Evolutionary conservation across 192 early-diverging fungal genomes (phyloP), one percentile per base, ranked within the genome.

Genomic region (Podila epicladia): DNA sequence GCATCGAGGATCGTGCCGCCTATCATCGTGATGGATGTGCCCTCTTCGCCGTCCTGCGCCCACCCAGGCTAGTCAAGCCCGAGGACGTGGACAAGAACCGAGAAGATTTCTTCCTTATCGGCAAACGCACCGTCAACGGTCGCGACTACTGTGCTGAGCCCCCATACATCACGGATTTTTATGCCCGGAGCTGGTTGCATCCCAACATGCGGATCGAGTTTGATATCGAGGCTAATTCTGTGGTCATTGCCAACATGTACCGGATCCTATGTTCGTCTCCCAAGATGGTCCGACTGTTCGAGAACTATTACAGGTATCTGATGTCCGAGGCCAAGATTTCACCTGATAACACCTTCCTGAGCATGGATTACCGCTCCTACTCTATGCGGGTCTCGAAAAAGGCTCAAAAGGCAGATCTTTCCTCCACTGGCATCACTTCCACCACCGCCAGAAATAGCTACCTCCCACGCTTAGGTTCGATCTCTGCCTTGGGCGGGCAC

Each of bases 191-290:
- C 28, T 80, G 70, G 70, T 55, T 80, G 8, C 70, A 73, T 24
- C 77, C 77, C 7, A 65, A 73, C 12, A 72, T 80, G 71, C 66
- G 68, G 19, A 69, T 73, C 49, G 62, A 73, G 38, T 80, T 80
- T 58, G 62, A 73, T 20, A 37, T 32, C 9, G 77, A 73, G 41
- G 35, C 13, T 0, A 20, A 58, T 3, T 65, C 77, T 0, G 57
- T 69, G 9, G 63, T 50, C n/a, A 64, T 80, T 20, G 69, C 70
- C 0, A 72, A 63, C n/a, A 72, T 80, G 70, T 80, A 80, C 51
- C n/a, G 51, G 7, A 80, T 80, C 65, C 71, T 64, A 2, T 80
- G 69, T 12, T 68, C 69, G 1, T 63, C 70, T 5, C 37, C 65
- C 5, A 69, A 80, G 61, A 72, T 72, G 22, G 76, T 73, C 3